Evolutionary conservation across 169 alveolate species (phyloP).

Genomic region (Plasmodium gallinaceum): DNA sequence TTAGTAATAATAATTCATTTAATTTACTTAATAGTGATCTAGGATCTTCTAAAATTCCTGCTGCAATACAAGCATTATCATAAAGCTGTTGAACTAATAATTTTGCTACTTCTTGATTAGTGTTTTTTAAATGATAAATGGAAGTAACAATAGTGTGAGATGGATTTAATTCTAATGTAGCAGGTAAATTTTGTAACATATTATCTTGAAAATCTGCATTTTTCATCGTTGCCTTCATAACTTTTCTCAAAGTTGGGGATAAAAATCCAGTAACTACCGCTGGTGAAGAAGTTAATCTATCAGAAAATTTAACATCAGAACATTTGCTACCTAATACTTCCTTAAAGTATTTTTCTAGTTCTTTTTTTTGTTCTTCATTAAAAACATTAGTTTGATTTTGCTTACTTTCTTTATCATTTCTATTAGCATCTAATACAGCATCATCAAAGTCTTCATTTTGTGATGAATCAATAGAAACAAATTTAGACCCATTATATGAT

Average conservation of each 20-base stretch:
- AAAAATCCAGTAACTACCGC: conserved; percentile 92
- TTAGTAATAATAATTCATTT: conserved; percentile 85
- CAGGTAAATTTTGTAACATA: conserved; percentile 83
- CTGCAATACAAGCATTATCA: conserved; percentile 94
- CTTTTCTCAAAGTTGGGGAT: conserved; percentile 88
- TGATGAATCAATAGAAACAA: conserved; percentile 83
- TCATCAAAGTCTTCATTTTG: conserved; percentile 78
- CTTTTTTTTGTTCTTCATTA: conserved; percentile 78
- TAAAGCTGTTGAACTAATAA: conserved; percentile 86
- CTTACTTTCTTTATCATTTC: conserved; percentile 45
- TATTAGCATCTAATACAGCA: conserved; percentile 77
- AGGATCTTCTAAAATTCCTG: conserved; percentile 94
- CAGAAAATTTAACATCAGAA: conserved; percentile 90
- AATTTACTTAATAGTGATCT: conserved; percentile 89
- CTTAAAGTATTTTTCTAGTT: conserved; percentile 61
- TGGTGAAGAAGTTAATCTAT: conserved; percentile 90
- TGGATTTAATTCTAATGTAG: conserved; percentile 90
- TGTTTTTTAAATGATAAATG: conserved; percentile 81
- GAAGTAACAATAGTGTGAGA: conserved; percentile 83
- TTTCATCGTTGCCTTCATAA: conserved; percentile 88
- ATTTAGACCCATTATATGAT: conserved; percentile 81
- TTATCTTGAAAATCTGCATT: conserved; percentile 83
- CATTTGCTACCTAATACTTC: conserved; percentile 84
- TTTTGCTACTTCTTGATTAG: conserved; percentile 86
- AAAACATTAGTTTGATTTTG: conserved; percentile 54